phyloP scores from a whole-genome alignment of 805 yeast genomes.

The Yarrowia sp. region DNA sequence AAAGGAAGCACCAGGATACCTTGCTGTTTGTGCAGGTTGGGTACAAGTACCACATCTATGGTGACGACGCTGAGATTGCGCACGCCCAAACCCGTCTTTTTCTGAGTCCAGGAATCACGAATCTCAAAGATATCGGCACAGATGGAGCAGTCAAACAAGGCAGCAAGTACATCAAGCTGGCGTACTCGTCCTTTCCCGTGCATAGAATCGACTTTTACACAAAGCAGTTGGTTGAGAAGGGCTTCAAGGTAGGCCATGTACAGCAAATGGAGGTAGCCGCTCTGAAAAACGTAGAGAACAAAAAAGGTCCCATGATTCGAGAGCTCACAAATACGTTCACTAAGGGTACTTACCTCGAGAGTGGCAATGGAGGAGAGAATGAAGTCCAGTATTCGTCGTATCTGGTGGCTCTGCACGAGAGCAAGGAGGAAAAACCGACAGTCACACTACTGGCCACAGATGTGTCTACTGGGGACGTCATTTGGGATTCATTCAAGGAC shows the following conservation, averaged over 20 bases:
- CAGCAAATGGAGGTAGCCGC: slow-evolving; percentile 83
- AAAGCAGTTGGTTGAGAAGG: slow-evolving; percentile 65
- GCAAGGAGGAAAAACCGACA: slow-evolving; percentile 21
- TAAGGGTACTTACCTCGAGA: slow-evolving; percentile 77
- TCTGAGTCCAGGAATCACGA: slow-evolving; percentile 66
- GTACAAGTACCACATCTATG: slow-evolving; percentile 83
- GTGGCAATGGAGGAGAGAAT: slow-evolving; percentile 40
- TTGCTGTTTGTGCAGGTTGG: slow-evolving; percentile 85
- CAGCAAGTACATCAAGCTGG: slow-evolving; percentile 54
- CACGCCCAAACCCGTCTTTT: slow-evolving; percentile 57
- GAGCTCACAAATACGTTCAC: slow-evolving; percentile 72
- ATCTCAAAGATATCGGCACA: slow-evolving; percentile 49
- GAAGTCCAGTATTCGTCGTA: slow-evolving; percentile 32
- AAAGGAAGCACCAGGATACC: slow-evolving; percentile 59
- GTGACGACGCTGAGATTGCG: slow-evolving; percentile 75
- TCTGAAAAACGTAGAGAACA: slow-evolving; percentile 57
- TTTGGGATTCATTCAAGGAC: slow-evolving; percentile 71
- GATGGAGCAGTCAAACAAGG: slow-evolving; percentile 40
- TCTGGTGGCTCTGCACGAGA: slow-evolving; percentile 32
- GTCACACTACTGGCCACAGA: slow-evolving; percentile 57
- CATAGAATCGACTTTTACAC: slow-evolving; percentile 70
- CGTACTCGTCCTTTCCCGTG: slow-evolving; percentile 85
- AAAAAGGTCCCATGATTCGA: slow-evolving; percentile 62
- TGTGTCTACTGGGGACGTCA: slow-evolving; percentile 70
- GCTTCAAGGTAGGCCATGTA: slow-evolving; percentile 82